Base-by-base conservation (phyloP, 805 yeast species). In the Pichia scutulata region DNA sequence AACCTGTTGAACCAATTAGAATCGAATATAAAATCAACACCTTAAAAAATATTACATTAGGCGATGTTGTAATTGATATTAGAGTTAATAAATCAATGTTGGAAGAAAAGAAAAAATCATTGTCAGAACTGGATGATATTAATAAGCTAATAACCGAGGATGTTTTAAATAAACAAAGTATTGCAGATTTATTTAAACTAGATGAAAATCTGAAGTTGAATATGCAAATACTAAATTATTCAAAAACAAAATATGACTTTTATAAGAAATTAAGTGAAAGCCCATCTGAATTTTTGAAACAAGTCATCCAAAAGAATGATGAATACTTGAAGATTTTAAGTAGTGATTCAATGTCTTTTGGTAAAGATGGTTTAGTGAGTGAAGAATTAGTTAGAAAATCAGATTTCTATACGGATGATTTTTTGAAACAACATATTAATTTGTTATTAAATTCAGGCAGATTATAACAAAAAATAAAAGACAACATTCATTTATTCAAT, bases 301-400 rank as follows among this genome's bases (percentile, higher is more conserved):
- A 80, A 47, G 86, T 96, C 78, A 72, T 82, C 54, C 84, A 82
- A 42, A 83, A 89, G 42, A 95, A 93, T 65, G 74, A 89, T 16
- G 87, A 89, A 52, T 86, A 92, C 44, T 74, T 93, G 61, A 89
- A 86, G 68, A 86, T 92, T 14, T 74, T 93, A 55, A 78, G 89
- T 52, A 89, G 96, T 56, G 98, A 93, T 56, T 66, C 71, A 25
- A 62, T 69, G 50, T 61, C 69, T 2, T 62, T 58, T 47, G 68
- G 66, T n/a, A 56, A 57, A 22, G 64, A 61, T 26, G 70, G 67
- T 22, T 41, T 58, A 23, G 54, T 61, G 59, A 93, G 86, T 62
- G 97, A 92, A 69, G 97, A 90, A 63, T 73, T 79, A 21, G 96
- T 89, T 6, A 81, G 99, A 70, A 78, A 85, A 60, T 80, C 96